Base-by-base conservation (phyloP, 2,329 filamentous ascomycete genomes). In the Neofusicoccum parvum region DNA sequence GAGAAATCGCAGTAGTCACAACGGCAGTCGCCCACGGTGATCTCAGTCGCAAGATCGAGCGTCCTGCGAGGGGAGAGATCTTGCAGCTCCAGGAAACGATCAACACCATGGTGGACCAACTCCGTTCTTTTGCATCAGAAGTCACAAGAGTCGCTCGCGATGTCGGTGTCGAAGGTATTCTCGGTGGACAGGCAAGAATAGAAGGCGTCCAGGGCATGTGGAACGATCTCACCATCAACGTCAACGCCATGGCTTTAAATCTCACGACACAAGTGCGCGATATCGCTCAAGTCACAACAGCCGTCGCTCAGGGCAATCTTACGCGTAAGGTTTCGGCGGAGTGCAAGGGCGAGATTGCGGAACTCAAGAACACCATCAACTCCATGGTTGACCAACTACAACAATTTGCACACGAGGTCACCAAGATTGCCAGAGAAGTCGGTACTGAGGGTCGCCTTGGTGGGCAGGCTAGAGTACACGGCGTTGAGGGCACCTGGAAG, bases 1-100 rank as follows among this genome's bases (percentile, higher is more conserved):
- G 94, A 81, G 94, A 97, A 79, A 99, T 99, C 72, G 95, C 94
- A 68, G 92, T 94, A 74, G 95, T 99, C 67, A 98, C 94, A 3
- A 97, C 94, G 1, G 94, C 94, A 66, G 94, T 99, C 68, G 94
- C 94, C 60, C 92, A 91, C 77, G 94, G 94, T 74, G 94, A 99
- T 79, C 83, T 99, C 68, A 96, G 92, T 68, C 92, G 95, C 81
- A 98, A 97, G 83, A 97, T 99, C 75, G 91, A 92, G 68, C 92
- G 96, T 69, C 92, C 96, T 72, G 95, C 93, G 62, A 89, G 93
- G 77, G 94, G 94, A 74, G 95, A 99, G 81, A 98, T 99, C 72
- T 81, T 96, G 62, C 92, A 96, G 75, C 83, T 99, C 66, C 97
- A 99, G 80, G 92, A 95, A 73, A 99, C 94, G 1, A 88, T 89